Evolutionary conservation across 306 rosid genomes (phyloP), one percentile per base, ranked within the genome.

Genomic region (Rubus parviflorus): DNA sequence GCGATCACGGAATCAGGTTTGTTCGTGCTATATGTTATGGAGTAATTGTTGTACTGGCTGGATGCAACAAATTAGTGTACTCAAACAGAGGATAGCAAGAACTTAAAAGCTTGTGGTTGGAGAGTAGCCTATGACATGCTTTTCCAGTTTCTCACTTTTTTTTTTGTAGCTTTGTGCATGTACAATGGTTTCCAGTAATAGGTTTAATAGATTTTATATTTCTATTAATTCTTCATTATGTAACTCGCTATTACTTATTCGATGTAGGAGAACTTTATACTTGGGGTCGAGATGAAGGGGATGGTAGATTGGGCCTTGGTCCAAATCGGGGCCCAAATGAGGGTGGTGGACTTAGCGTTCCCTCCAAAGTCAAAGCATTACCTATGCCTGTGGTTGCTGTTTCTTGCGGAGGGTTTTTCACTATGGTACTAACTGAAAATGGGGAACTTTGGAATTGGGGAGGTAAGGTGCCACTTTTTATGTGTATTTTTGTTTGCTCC

Each of bases 261-360:
- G 76, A 70, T 79, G 78, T 51, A 95, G 98, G 98, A 42, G 96
- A 90, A 81, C 86, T 95, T 73, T 92, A 90, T 85, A 87, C 86
- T 37, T 95, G 98, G 97, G 98, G 98, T 69, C 89, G 98, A 81
- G 98, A 95, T 72, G 97, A 92, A 87, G 97, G 94, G 57, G 97
- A 95, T 69, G 98, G 98, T 52, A 88, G 97, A 78, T 92, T 95
- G 83, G 98, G 97, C 65, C 93, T 95, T 75, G 98, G 98, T 84
- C 97, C 97, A 67, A 87, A 84, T 76, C 84, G 91, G 42, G 99
- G 97, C 70, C 97, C 97, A 76, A 89, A 90, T 80, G 96, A 92
- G 48, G 93, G 91, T 42, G 99, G 97, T 51, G 97, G 99, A 51
- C 87, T 88, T 79, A 89, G 97, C 79, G 82, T 83, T 77, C 97